These are phyloP conservation scores for Colletotrichum cordylinicola DNA, from an alignment of 2,329 filamentous ascomycete genomes.

Conservation along the genomic window DNA sequence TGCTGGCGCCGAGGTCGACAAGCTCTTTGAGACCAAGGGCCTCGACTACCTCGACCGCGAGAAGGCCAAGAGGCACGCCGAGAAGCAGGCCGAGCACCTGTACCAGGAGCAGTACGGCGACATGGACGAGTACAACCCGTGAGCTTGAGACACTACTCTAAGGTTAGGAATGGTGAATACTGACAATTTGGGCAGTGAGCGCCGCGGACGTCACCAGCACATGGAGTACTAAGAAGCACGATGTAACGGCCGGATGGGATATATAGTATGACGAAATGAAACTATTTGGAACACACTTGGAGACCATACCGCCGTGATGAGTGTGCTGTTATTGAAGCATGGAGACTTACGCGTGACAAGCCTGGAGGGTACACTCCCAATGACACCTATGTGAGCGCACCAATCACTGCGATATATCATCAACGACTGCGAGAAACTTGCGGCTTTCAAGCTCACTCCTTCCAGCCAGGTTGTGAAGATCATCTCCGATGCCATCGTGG, in stretches of 20 bases:
- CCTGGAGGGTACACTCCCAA: no score
- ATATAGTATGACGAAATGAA: slow-evolving; percentile 1
- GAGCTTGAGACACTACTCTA: slow-evolving; percentile 32
- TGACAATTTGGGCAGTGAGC: not conserved
- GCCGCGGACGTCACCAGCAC: slow-evolving; percentile 1
- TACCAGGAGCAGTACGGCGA: slow-evolving; percentile 68
- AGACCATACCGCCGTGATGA: not conserved
- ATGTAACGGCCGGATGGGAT: not conserved
- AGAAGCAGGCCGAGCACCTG: slow-evolving; percentile 61
- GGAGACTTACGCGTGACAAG: no score
- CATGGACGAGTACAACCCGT: slow-evolving; percentile 62
- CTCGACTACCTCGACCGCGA: slow-evolving; percentile 63
- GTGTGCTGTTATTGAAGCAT: not conserved
- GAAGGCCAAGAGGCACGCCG: slow-evolving; percentile 63
- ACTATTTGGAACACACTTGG: not conserved
- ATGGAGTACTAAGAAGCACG: slow-evolving; percentile 7
- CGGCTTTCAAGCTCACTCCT: no score
- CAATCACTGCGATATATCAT: no score
- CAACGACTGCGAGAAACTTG: no score
- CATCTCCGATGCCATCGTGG: not conserved
- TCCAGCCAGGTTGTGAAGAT: fast-evolving
- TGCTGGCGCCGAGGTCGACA: slow-evolving; percentile 78
- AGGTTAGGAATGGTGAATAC: not conserved
- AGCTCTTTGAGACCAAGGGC: slow-evolving; percentile 75
- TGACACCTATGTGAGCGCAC: no score